phyloP scores from a whole-genome alignment of 257 asterid genomes.

The Capsicum baccatum region DNA sequence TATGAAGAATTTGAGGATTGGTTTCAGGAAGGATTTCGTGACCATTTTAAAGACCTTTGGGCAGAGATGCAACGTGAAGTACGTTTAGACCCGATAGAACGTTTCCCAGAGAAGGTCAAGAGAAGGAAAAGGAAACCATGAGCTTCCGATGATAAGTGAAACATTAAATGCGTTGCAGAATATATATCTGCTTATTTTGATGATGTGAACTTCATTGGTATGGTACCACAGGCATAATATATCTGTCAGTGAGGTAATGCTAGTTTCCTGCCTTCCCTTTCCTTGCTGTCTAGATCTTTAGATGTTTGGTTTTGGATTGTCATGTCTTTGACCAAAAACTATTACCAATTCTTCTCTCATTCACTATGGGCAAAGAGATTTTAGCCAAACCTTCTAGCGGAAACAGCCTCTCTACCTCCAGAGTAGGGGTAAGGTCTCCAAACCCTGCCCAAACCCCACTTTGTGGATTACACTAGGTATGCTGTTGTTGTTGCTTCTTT shows the following conservation, averaged over 20 bases:
- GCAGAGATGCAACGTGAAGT: conserved; percentile 52
- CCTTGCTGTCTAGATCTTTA: not conserved
- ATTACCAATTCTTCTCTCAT: not conserved
- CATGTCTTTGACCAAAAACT: not conserved
- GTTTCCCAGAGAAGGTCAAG: conserved; percentile 42
- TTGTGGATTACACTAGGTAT: too few relatives aligned
- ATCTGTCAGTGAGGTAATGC: conserved; percentile 22
- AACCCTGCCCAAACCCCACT: too few relatives aligned
- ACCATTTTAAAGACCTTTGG: conserved; percentile 59
- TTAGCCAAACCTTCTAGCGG: not conserved
- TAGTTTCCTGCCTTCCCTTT: conserved; percentile 26
- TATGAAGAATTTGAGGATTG: conserved; percentile 64
- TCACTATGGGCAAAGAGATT: not conserved
- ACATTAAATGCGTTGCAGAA: conserved; percentile 12
- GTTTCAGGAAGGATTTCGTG: conserved; percentile 68
- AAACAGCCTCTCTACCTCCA: too few relatives aligned
- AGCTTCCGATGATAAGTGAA: not conserved
- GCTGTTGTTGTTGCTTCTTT: not conserved
- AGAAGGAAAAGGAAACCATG: conserved; percentile 42
- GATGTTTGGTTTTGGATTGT: conserved; percentile 15
- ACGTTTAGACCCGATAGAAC: conserved; percentile 42
- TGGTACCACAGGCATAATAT: conserved; percentile 16
- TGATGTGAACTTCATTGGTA: conserved; percentile 12
- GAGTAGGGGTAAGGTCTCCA: too few relatives aligned
- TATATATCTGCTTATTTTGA: conserved; percentile 19